Conservation (phyloP, 495 filamentous ascomycete species). For the Penicillium macrosclerotiorum region DNA sequence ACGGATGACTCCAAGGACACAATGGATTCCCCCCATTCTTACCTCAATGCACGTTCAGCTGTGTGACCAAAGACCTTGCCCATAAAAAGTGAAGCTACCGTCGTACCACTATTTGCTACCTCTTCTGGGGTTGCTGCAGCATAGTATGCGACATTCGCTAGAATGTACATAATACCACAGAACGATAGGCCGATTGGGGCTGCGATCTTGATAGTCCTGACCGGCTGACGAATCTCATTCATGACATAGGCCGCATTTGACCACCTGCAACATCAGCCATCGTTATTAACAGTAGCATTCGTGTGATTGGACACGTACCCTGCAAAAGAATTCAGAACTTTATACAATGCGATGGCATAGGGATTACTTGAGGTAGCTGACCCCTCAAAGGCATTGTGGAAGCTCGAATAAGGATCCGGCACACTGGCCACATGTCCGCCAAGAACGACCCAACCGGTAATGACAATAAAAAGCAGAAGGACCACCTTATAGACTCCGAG, state of each 20-base stretch:
- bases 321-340: constrained; percentile 66
- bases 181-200: constrained; percentile 56
- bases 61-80: constrained; percentile 56
- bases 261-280: constrained; percentile 28
- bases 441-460: constrained; percentile 38
- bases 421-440: constrained; percentile 26
- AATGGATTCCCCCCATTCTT: too few relatives aligned
- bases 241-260: constrained; percentile 68
- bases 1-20: constrained; percentile 20
- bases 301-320: constrained; percentile 29
- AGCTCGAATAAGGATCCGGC: constrained; percentile 32
- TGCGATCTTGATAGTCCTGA: constrained; percentile 61
- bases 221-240: constrained; percentile 68
- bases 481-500: constrained; percentile 38
- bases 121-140: constrained; percentile 62
- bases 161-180: constrained; percentile 56
- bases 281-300: not conserved
- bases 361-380: constrained; percentile 31
- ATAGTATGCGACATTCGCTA: constrained; percentile 69
- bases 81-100: constrained; percentile 66
- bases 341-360: constrained; percentile 61
- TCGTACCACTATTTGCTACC: constrained; percentile 58
- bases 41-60: constrained; percentile 23
- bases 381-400: constrained; percentile 29
- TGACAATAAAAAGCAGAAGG: constrained; percentile 38